Base-by-base conservation (phyloP, 2,329 filamentous ascomycete genomes). In the Alternaria burnsii region DNA sequence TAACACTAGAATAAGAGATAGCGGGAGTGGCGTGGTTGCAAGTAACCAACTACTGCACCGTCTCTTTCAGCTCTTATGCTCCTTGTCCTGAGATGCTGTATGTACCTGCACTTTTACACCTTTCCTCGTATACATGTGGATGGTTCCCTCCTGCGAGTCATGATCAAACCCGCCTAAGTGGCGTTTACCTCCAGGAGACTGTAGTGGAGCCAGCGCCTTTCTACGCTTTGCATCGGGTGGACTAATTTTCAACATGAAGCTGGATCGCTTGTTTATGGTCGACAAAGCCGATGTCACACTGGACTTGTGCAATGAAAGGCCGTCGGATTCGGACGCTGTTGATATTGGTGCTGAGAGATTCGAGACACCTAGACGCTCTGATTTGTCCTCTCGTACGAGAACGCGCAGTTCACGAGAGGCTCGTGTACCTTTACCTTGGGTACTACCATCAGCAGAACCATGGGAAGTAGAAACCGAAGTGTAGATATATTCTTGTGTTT, bases 311-410 rank as follows among this genome's bases (percentile, higher is more conserved):
- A 20, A 7, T 24, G 5, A 14, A 11, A 32, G n/a, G 24, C 20
- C 34, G 16, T 2, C 10, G 1, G 18, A 12, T 28, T 22, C 22
- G 14, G 24, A 14, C 9, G 30, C 22, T 10, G 41, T 44, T 18
- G 52, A 32, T 9, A 3, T 20, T 6, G 42, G 22, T 22, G 22
- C 34, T 20, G 56, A 44, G 18, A 26, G 24, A 24, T 26, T 12
- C 9, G 22, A 28, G 9, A 20, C 22, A 26, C 18, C 16, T 12
- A 62, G 44, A 7, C 54, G 59, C 36, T 70, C 69, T 16, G 60
- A 53, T 7, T 65, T 72, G 40, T 72, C 69, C 53, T 71, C 50
- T 16, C 63, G 69, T 11, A 74, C 61, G 9, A 72, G 61, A 5
- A 72, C 43, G 24, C 63, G 65, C 2, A 63, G 3, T 46, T 68